These are phyloP conservation scores for Trametes meyenii DNA, from an alignment of 768 basidiomycete genomes.

Conservation along the genomic window DNA sequence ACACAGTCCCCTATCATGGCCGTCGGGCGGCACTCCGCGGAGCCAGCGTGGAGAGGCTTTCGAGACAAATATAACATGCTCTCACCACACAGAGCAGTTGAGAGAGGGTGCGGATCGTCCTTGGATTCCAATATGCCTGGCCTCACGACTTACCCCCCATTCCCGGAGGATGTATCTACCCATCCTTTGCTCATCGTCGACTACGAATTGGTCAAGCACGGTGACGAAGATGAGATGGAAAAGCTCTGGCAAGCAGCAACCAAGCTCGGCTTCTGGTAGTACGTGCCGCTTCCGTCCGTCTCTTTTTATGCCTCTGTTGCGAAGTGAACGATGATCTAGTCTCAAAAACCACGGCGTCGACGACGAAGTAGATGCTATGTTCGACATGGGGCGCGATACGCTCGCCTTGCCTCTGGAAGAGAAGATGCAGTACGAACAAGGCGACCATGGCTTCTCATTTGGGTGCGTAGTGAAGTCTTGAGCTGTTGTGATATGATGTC, in stretches of 20 bases:
- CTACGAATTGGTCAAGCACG: slow-evolving; percentile 39
- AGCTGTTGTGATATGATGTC: not conserved
- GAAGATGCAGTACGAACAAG: slow-evolving; percentile 48
- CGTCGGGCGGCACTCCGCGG: too few relatives aligned
- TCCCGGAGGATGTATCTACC: slow-evolving; percentile 46
- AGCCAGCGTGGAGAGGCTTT: too few relatives aligned
- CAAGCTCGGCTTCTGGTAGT: slow-evolving; percentile 58
- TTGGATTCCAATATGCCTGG: slow-evolving; percentile 40
- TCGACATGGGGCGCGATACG: slow-evolving; percentile 45
- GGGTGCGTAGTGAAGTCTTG: slow-evolving; percentile 31
- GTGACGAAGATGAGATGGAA: slow-evolving; percentile 43
- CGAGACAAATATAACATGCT: too few relatives aligned
- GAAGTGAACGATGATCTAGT: too few relatives aligned
- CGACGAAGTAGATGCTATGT: slow-evolving; percentile 41
- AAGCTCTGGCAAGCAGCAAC: slow-evolving; percentile 52
- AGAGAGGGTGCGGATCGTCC: too few relatives aligned
- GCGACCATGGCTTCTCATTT: slow-evolving; percentile 43
- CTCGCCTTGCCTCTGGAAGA: slow-evolving; percentile 46
- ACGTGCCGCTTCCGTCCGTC: too few relatives aligned
- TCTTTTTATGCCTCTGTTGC: too few relatives aligned
- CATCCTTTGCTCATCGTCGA: slow-evolving; percentile 52
- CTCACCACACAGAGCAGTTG: too few relatives aligned
- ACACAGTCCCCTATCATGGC: too few relatives aligned
- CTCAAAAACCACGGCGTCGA: slow-evolving; percentile 49
- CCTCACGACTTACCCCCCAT: slow-evolving; percentile 38